A percentile compares a stretch with the other conserved stretches of the same genome.
Evolutionary conservation across 2,329 filamentous ascomycete species (phyloP).

Genomic region (Coleophoma crateriformis): DNA sequence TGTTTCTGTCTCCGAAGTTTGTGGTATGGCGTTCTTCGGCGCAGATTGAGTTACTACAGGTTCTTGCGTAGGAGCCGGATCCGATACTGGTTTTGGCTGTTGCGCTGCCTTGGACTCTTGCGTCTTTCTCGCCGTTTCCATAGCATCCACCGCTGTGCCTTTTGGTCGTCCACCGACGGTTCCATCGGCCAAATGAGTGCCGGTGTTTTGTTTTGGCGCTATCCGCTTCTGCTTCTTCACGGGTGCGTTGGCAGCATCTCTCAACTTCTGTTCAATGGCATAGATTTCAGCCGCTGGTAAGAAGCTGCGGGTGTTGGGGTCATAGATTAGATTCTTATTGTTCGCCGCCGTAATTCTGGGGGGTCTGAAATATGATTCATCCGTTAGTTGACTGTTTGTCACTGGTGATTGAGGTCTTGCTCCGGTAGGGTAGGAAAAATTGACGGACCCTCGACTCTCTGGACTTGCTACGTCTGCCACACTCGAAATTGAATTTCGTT

Average conservation of each 20-base stretch:
- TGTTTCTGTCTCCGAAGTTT: neutral
- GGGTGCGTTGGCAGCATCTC: conserved; percentile 32
- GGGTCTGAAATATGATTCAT: conserved; percentile 19
- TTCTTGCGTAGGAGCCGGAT: conserved; percentile 1
- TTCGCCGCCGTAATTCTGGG: conserved; percentile 18
- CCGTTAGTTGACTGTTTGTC: conserved; percentile 24
- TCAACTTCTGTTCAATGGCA: conserved; percentile 35
- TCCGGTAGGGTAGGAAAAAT: conserved; percentile 47
- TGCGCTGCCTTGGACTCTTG: neutral
- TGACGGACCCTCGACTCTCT: conserved; percentile 37
- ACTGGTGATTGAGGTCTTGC: conserved; percentile 23
- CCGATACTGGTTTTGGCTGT: neutral
- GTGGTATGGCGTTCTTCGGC: neutral
- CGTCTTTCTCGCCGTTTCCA: conserved; percentile 12
- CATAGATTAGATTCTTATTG: conserved; percentile 50
- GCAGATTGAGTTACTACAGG: neutral
- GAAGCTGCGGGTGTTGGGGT: conserved; percentile 61
- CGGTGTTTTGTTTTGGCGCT: conserved; percentile 26
- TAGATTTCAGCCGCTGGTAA: conserved; percentile 41
- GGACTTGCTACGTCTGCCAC: conserved; percentile 33
- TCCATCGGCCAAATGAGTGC: conserved; percentile 39
- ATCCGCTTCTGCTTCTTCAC: conserved; percentile 32
- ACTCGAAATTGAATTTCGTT: conserved; percentile 22
- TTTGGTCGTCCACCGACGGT: conserved; percentile 45
- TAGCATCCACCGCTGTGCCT: conserved; percentile 38